Evolutionary conservation across 192 early-diverging fungal species (phyloP), one percentile per base, ranked within the genome.

Genomic region (Rhizoclosmatium sp.): DNA sequence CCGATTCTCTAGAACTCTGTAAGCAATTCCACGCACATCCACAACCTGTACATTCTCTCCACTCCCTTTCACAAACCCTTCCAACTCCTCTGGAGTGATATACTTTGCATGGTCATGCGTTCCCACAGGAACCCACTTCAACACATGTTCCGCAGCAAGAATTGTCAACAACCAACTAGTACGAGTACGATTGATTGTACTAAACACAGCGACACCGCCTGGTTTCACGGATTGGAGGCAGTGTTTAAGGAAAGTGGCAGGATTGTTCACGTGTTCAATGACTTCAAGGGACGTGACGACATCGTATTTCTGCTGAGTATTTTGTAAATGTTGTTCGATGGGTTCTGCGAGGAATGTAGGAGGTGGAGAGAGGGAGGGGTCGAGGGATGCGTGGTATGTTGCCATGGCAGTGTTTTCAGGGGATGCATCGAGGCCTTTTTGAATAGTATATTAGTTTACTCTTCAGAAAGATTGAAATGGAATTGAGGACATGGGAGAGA

Each of bases 21-120:
- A 84, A 4, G 56, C 59, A 42, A 89, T 83, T 4, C 86, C 88
- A 31, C 60, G 61, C 2, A 64, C 69, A 54, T 87, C 84, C 19
- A 81, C 45, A 23, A 76, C 21, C 48, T 82, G 64, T 42, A 81
- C 79, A 23, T 19, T 47, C 10, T 42, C 40, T 45, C 49, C n/a
- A 42, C 16, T 21, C 16, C 31, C 19, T 45, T 71, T 14, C 23
- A 84, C 42, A 47, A 58, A 84, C 23, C 16, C 5, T 41, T 78
- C 74, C 42, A 96, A 74, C 79, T 98, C 95, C 5, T 88, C 81
- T 9, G 94, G 93, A n/a, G 84, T 90, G 58, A 97, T 83, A 78
- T 96, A 99, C 81, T 96, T 96, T 31, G 81, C 76, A 86, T 91
- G 90, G 40, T 95, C 91, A 72, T 99, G 97, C 0, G 97, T 99